Base-by-base conservation (phyloP, 73 alveolate species). In the Diophrys appendiculata region DNA sequence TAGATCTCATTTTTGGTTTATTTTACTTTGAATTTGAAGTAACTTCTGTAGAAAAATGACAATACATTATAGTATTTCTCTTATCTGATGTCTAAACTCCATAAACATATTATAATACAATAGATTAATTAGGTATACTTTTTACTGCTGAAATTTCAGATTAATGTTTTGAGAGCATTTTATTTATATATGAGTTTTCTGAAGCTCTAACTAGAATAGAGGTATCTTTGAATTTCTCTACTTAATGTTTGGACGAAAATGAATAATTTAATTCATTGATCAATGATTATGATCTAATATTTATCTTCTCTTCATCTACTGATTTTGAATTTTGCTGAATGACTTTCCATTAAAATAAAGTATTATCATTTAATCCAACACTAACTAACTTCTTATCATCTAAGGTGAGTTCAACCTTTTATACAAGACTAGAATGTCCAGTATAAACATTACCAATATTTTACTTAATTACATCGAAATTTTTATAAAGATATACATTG, bases 351-450 rank as follows among this genome's bases (percentile, higher is more conserved):
- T 92, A 89, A 33, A 81, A 79, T 24, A 92, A 65, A 0, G 96
- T 86, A 60, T 74, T 54, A 73, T 92, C 98, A 65, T 54, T 72
- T 25, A 81, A 70, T 0, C 98, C 98, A 28, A 92, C 73, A 14
- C 92, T 73, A 30, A 88, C 64, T 29, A 92, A 79, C 23, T 82
- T 60, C 54, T 77, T 84, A 60, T 92, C 94, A 69, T 88, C 81
- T 65, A 78, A 68, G 0, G 95, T 82, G 73, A 89, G 78, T 54
- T 81, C 87, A 1, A 86, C 65, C 68, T 81, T 87, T 65, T 87
- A 78, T 0, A 92, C 82, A 31, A 73, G 82, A 33, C 93, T 71
- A 8, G 95, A 74, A 75, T 92, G 98, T 23, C 98, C 96, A n/a
- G 89, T 81, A 33, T 72, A 80, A 79, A 78, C 78, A 26, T 79